phyloP scores from a whole-genome alignment of 2,329 filamentous ascomycete genomes.

The Penicillium palitans region DNA sequence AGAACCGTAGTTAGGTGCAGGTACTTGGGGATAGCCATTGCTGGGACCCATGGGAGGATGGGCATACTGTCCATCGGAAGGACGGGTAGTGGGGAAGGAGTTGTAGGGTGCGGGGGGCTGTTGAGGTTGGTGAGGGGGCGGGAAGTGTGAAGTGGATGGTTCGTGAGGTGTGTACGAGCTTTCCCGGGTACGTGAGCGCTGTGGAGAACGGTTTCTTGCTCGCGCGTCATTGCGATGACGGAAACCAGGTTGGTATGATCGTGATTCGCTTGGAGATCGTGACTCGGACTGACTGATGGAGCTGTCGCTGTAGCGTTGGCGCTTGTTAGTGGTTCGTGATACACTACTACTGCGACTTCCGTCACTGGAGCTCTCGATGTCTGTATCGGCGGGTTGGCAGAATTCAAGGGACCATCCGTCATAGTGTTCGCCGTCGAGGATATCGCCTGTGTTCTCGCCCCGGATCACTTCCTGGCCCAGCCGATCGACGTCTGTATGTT shows the following conservation, averaged over 20 bases:
- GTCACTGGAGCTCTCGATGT: constrained; percentile 36
- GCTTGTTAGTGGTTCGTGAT: constrained; percentile 43
- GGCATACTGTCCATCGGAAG: constrained; percentile 14
- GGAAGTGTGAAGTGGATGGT: constrained; percentile 26
- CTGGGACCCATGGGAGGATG: constrained; percentile 12
- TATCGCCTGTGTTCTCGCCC: constrained; percentile 66
- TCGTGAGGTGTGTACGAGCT: constrained; percentile 37
- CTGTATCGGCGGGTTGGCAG: constrained; percentile 67
- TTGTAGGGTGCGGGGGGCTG: constrained; percentile 23
- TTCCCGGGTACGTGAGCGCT: constrained; percentile 31
- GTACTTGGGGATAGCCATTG: constrained; percentile 29
- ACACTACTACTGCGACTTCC: constrained; percentile 46
- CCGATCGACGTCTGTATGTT: constrained; percentile 66
- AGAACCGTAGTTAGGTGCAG: constrained; percentile 36
- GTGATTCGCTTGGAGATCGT: constrained; percentile 34
- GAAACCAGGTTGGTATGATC: constrained; percentile 21
- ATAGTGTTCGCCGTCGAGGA: constrained; percentile 70
- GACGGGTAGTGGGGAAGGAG: constrained; percentile 7
- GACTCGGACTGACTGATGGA: constrained; percentile 31
- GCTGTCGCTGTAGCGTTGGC: constrained; percentile 44
- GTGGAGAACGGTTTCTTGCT: constrained; percentile 29
- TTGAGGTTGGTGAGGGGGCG: constrained; percentile 23
- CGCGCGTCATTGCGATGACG: constrained; percentile 23
- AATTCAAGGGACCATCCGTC: constrained; percentile 85
- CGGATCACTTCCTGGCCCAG: constrained; percentile 68